phyloP scores from a whole-genome alignment of 2,329 filamentous ascomycete species.

The Neoarthrinium moseri region DNA sequence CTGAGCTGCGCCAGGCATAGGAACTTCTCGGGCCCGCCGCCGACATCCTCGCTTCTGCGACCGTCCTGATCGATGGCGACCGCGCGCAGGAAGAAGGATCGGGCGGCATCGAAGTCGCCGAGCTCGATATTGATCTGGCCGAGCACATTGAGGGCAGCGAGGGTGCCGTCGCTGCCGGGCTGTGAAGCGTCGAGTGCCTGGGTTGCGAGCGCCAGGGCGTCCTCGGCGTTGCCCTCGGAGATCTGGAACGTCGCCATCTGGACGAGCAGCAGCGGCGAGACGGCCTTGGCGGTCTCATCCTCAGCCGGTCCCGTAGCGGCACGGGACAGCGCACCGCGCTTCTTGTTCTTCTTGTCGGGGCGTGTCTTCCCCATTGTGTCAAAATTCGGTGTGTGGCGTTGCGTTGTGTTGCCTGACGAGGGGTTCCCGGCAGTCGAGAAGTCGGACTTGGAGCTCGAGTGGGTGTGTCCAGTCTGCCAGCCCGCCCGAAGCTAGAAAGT shows the following conservation, averaged over 20 bases:
- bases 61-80: constrained; percentile 77
- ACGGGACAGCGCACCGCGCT: constrained; percentile 22
- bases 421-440: too few species aligned
- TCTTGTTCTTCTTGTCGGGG: constrained; percentile 30
- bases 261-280: constrained; percentile 29
- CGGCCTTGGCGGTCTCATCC: constrained; percentile 17
- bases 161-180: constrained; percentile 43
- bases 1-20: constrained; percentile 90
- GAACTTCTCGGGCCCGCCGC: constrained; percentile 90
- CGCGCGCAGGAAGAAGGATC: constrained; percentile 69
- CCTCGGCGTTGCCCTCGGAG: constrained; percentile 27
- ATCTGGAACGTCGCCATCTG: constrained; percentile 30
- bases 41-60: constrained; percentile 63
- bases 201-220: constrained; percentile 25
- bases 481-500: too few species aligned
- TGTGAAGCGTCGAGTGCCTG: constrained; percentile 26
- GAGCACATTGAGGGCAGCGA: constrained; percentile 71
- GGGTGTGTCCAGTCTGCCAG: too few species aligned
- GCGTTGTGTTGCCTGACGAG: too few species aligned
- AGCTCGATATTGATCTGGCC: constrained; percentile 81
- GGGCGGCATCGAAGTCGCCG: constrained; percentile 76
- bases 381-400: not conserved
- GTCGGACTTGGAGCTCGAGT: too few species aligned
- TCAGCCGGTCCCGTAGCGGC: constrained; percentile 14
- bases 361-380: constrained; percentile 28